Evolutionary conservation across 148 eudicot species (phyloP).

Genomic region (Fallopia convolvulus): DNA sequence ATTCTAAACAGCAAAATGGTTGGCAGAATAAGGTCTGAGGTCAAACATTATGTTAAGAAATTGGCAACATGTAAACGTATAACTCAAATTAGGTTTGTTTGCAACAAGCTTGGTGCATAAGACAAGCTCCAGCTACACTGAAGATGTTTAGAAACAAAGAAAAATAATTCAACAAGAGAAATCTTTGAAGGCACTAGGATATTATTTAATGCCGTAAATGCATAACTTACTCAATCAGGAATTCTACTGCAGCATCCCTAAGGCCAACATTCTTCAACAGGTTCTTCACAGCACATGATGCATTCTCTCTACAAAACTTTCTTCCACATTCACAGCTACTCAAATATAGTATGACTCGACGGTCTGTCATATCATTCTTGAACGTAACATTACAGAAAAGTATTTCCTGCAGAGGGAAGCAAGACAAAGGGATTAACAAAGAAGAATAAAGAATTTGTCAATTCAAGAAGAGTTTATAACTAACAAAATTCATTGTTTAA

Average conservation of each 20-base stretch:
- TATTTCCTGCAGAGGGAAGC: slow-evolving; percentile 58
- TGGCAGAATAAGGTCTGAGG: too few relatives aligned
- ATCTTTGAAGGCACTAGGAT: background rate
- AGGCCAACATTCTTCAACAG: slow-evolving; percentile 65
- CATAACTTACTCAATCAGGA: slow-evolving; percentile 66
- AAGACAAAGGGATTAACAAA: background rate
- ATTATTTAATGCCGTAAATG: background rate
- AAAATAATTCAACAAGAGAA: background rate
- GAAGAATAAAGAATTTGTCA: background rate
- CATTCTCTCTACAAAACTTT: slow-evolving; percentile 68
- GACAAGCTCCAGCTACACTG: too few relatives aligned
- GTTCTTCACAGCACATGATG: slow-evolving; percentile 58
- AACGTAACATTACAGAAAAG: slow-evolving; percentile 73
- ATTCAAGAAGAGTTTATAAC: background rate
- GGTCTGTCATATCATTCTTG: slow-evolving; percentile 60
- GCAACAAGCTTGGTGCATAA: too few relatives aligned
- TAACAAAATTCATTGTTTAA: background rate
- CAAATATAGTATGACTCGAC: slow-evolving; percentile 67
- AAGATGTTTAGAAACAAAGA: too few relatives aligned
- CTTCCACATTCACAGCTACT: slow-evolving; percentile 79
- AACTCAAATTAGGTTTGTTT: too few relatives aligned
- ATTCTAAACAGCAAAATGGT: too few relatives aligned
- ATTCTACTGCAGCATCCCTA: slow-evolving; percentile 73
- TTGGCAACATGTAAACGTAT: too few relatives aligned
- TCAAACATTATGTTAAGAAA: too few relatives aligned